Evolutionary conservation across 148 eudicot genomes (phyloP), one percentile per base, ranked within the genome.

Genomic region (Cornus controversa): DNA sequence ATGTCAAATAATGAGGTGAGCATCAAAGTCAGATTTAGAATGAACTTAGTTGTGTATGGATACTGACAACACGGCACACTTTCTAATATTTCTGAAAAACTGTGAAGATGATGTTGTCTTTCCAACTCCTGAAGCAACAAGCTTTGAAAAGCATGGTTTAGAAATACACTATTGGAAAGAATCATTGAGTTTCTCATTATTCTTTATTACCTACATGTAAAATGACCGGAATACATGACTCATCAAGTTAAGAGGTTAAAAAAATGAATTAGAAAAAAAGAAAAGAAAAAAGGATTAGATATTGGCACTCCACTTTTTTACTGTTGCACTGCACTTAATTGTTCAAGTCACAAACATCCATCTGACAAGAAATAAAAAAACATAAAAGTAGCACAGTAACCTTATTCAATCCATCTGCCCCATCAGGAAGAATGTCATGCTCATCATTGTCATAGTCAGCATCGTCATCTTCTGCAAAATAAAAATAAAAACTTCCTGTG

Each of bases 401-500:
- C 93, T 88, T 75, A 15, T 84, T 70, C 27, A 71, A 37, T 31
- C 16, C 66, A 50, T 45, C 83, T 85, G 54, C 77, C 47, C 68
- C 80, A 67, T 72, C 81, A 83, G 18, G 29, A 62, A 75, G 73
- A 7, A 28, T 23, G 45, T 66, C 58, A 73, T 53, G 27, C 65
- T 77, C 68, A 53, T 77, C 84, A 81, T 74, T 79, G 31, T 75
- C 86, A 78, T 77, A 75, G 9, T 75, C 87, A 54, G 75, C 81
- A 57, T 85, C 87, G 54, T 90, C 87, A 54, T 90, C 88, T 57
- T 86, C 93, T 88, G 81, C 81, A 79, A 77, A 67, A 24, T 40
- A 70, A 60, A n/a, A 34, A 67, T n/a, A 67, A 25, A 25, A 64
- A 23, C 6, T 20, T 0, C 23, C 24, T 2, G 25, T 60, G 64